Evolutionary conservation across 805 yeast genomes (phyloP), one percentile per base, ranked within the genome.

Genomic region (Teunomyces panamensis): DNA sequence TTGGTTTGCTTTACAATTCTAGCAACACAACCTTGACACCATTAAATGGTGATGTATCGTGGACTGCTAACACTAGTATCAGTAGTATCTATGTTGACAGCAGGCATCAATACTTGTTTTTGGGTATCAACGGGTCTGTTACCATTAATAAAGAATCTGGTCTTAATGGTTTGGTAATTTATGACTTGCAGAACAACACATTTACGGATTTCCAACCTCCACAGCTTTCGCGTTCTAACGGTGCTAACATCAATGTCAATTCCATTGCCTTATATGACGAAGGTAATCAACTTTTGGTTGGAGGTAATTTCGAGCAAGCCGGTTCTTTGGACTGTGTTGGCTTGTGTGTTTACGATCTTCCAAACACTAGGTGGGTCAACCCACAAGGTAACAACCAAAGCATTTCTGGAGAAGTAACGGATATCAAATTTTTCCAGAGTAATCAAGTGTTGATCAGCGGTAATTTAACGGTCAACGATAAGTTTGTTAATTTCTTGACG

Each of bases 301-400:
- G 87, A 34, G 97, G 97, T 20, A 72, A 77, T 37, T 89, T 87
- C 60, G 76, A 73, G 16, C 61, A 71, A 16, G 83, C 87, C 1
- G 84, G 85, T 0, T 68, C 79, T 4, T 65, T 77, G 29, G 63
- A 67, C 24, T 90, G 96, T 64, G 62, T 71, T 2, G 76, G 80
- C 1, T 64, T 91, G 32, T 90, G 97, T 62, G 66, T 84, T 30
- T 88, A 79, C 60, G 84, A 84, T 56, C 62, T 81, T 50, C 59
- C 65, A 3, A 69, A 73, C 29, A 68, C 78, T 0, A 67, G 83
- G 16, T 85, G 96, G 87, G 64, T 67, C 6, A 68, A 57, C 49
- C 78, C 81, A 3, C 65, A 68, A 30, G 52, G 50, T 9, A 48
- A 49, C 43, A 47, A 59, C 4, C 51, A 48, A 17, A 48, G 61